Evolutionary conservation across 2,329 filamentous ascomycete genomes (phyloP), one percentile per base, ranked within the genome.

Genomic region (Xylaria digitata): DNA sequence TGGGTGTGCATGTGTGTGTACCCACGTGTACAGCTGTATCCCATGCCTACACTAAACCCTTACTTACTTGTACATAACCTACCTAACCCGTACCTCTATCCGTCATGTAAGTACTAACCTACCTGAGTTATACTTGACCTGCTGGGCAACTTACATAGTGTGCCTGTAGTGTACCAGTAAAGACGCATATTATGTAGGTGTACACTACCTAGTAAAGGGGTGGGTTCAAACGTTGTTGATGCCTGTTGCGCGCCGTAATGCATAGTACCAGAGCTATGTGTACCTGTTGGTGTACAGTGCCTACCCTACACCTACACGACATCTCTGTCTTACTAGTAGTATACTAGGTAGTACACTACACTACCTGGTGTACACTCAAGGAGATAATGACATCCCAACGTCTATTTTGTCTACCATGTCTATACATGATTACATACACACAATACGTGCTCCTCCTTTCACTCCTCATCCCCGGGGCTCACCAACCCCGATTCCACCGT

Each of bases 201-300:
- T 23, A 17, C 32, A 13, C 26, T 37, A 37, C 34, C 4, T 4
- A 37, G 7, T 8, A 9, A 17, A 26, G 26, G 13, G 40, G 55
- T 50, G 30, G 42, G 34, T 34, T 52, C 13, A 19, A 46, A 26
- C 17, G 26, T 66, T 19, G 52, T 61, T 54, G 37, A 45, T 53
- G 52, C 53, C 53, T 54, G 52, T 42, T 42, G 37, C 13, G 37
- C 37, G 52, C 37, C 7, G 49, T 52, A 23, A 21, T 45, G 37
- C 37, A 50, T 57, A n/a, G 52, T 61, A 62, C 61, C 61, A 61
- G 54, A 66, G 45, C 53, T 37, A 57, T 52, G 58, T 48, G 55
- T 56, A 64, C 26, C 26, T 26, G 61, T 23, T 57, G 62, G 62
- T 37, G 23, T 53, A 61, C 48, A 43, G 48, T 61, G 52, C 48